Evolutionary conservation across 768 basidiomycete genomes (phyloP), one percentile per base, ranked within the genome.

Genomic region (Mycena capillaripes): DNA sequence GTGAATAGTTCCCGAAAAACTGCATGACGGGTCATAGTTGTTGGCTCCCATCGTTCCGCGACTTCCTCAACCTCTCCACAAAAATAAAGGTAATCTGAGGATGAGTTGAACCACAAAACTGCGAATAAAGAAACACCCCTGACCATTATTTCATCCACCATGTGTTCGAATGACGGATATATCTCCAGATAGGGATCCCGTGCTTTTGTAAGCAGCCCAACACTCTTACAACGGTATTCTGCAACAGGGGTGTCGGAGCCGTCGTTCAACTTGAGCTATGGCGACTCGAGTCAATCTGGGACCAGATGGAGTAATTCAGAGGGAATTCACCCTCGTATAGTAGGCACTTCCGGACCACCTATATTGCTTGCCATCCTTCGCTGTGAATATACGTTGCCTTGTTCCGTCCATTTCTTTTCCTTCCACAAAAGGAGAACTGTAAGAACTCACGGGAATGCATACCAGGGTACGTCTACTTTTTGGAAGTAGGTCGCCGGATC

Each of bases 81-180:
- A 42, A 70, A n/a, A 70, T 52, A 30, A 70, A 70, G 3, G 69
- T 70, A 17, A 64, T 46, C 62, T 70, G n/a, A 66, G 38, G 36
- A 53, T 52, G 12, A 48, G 42, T 46, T 17, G 34, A 32, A n/a
- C 16, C 30, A 9, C 3, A 14, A 30, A 48, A 11, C 32, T 6
- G n/a, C 2, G 23, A 11, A 36, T 2, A 27, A 40, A 44, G 30
- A 25, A 25, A 8, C 19, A 55, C 50, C 34, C 19, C 61, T 1
- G 23, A 62, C 71, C 66, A 72, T 63, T 19, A 72, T 72, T 25
- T 72, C 71, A 27, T 72, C 71, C 12, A 19, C 60, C 66, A 72
- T 62, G 23, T 68, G 27, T 40, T 72, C 71, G 30, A 63, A 72
- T 2, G 40, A 27, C 19, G 71, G 71, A 7, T 50, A 68, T 40